Percentiles rank a stretch among this genome's conserved stretches.
These are phyloP conservation scores for Lodderomyces parapsilosis DNA, from an alignment of 1,139 yeast genomes.

Conservation along the genomic window DNA sequence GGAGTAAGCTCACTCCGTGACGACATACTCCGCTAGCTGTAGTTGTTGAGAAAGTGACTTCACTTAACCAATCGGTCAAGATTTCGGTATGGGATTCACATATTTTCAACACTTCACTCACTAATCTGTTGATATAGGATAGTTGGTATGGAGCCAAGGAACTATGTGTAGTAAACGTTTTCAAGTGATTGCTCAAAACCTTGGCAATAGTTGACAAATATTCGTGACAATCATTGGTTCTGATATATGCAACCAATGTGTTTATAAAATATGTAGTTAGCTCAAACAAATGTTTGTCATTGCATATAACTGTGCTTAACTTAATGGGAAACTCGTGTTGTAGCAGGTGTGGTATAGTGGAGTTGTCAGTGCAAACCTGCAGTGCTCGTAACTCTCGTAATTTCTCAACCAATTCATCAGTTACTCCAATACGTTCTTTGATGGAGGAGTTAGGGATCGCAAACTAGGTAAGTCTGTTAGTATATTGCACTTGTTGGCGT, in stretches of 20 bases:
- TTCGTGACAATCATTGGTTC: not conserved
- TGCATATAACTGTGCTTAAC: not conserved
- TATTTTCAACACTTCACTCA: conserved; percentile 7
- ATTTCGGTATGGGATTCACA: not conserved
- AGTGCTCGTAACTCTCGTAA: not conserved
- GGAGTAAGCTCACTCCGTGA: not conserved
- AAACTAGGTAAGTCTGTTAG: not conserved
- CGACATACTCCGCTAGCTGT: not conserved
- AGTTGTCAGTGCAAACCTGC: not conserved
- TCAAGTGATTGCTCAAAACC: not conserved
- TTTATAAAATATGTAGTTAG: conserved; percentile 2
- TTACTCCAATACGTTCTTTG: not conserved
- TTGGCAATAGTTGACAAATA: not conserved
- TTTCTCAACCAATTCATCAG: conserved; percentile 3
- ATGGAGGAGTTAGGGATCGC: not conserved
- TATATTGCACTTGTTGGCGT: not conserved
- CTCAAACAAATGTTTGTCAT: conserved; percentile 1
- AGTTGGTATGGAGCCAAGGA: conserved; percentile 4
- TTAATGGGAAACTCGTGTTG: not conserved
- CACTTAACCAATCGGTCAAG: not conserved
- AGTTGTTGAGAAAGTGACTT: not conserved
- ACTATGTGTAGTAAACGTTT: not conserved
- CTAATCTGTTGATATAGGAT: conserved; percentile 6
- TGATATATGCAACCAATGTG: not conserved
- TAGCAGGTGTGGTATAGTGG: not conserved